These are phyloP conservation scores for Sporobolomyces pararoseus DNA, from an alignment of 768 basidiomycete species.

Conservation along the genomic window DNA sequence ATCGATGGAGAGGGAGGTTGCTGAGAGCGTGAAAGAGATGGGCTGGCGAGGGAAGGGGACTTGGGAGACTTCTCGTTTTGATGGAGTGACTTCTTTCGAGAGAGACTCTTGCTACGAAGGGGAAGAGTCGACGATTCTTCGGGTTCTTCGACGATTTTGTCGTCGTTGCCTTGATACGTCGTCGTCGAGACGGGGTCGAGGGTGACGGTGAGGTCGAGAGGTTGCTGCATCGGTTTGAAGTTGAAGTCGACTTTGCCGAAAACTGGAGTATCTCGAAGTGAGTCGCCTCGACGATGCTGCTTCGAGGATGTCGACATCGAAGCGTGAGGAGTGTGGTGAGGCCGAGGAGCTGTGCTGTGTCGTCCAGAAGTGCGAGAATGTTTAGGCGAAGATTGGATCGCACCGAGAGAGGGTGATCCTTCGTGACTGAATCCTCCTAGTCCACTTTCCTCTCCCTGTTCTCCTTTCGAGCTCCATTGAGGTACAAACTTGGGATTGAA, in stretches of 20 bases:
- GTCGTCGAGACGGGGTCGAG: conserved; percentile 27
- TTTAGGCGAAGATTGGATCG: conserved; percentile 11
- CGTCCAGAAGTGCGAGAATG: conserved; percentile 6
- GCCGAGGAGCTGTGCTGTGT: conserved; percentile 16
- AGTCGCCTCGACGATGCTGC: not conserved
- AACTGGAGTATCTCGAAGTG: conserved; percentile 8
- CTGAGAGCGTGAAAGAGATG: not conserved
- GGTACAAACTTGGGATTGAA: conserved; percentile 16
- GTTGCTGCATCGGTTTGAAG: conserved; percentile 13
- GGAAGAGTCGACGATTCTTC: conserved; percentile 1
- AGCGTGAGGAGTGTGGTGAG: conserved; percentile 1
- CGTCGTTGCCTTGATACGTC: not conserved
- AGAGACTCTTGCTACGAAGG: conserved; percentile 18
- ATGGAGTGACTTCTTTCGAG: not conserved
- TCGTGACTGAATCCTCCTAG: not conserved
- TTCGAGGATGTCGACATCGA: not conserved
- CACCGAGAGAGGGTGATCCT: not conserved
- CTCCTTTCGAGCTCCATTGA: conserved; percentile 18
- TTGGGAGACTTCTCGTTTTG: not conserved
- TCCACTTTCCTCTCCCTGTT: not conserved
- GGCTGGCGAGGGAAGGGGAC: not conserved
- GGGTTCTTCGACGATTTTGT: conserved; percentile 18
- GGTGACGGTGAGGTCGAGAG: conserved; percentile 34
- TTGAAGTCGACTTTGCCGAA: conserved; percentile 25
- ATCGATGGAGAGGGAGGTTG: not conserved